A percentile compares a stretch with the other conserved stretches of the same genome.
These are phyloP conservation scores for Tribonema minus DNA, from an alignment of 108 stramenopile species.

Conservation along the genomic window DNA sequence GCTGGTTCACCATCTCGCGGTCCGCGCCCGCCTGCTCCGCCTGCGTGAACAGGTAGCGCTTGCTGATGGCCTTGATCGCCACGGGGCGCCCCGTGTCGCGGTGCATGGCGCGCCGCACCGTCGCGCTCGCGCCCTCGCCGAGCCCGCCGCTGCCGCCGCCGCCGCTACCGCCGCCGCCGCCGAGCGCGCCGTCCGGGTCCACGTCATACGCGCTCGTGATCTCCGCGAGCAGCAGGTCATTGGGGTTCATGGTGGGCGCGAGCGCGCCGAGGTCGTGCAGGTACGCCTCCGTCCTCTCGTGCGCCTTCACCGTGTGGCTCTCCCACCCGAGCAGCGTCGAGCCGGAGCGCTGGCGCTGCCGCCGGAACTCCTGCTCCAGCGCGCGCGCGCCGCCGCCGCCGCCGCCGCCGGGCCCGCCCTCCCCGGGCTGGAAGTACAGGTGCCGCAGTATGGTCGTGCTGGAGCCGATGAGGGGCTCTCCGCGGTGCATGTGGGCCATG, in stretches of 20 bases:
- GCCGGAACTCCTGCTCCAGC: neutral
- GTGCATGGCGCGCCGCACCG: constrained; percentile 30
- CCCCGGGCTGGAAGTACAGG: constrained; percentile 11
- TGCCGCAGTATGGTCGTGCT: neutral
- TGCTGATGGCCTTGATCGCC: constrained; percentile 41
- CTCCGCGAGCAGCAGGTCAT: constrained; percentile 22
- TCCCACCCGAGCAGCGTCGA: constrained; percentile 14
- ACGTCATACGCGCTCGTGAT: neutral
- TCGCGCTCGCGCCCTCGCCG: constrained; percentile 31
- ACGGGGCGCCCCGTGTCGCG: constrained; percentile 33
- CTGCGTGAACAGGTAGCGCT: constrained; percentile 41
- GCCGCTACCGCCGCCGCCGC: neutral
- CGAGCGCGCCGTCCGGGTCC: neutral
- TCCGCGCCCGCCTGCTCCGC: constrained; percentile 36
- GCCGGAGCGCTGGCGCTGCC: neutral
- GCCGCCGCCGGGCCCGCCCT: constrained; percentile 1
- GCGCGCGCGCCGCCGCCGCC: too few species aligned
- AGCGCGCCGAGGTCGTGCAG: constrained; percentile 22
- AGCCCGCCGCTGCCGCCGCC: neutral
- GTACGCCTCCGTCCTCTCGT: constrained; percentile 22
- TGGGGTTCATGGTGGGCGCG: constrained; percentile 27
- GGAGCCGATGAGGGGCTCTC: too few species aligned
- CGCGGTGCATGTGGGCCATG: too few species aligned
- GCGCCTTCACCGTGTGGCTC: constrained; percentile 40
- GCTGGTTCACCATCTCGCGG: constrained; percentile 39